phyloP scores from a whole-genome alignment of 2,329 filamentous ascomycete genomes.

The Alternaria infectoria region DNA sequence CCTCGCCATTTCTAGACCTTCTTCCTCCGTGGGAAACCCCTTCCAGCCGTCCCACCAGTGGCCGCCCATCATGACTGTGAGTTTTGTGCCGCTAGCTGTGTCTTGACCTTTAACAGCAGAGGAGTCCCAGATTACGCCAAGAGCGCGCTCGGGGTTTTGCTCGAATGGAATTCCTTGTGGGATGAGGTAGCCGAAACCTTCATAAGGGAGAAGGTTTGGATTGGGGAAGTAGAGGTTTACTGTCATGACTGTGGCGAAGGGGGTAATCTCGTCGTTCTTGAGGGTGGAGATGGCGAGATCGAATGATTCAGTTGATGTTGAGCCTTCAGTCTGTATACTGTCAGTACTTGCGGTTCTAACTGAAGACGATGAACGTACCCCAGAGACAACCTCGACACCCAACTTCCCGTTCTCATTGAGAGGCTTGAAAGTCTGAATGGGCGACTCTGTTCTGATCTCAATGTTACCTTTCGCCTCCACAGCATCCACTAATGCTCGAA shows the following conservation, averaged over 20 bases:
- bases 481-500: constrained; percentile 43
- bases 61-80: constrained; percentile 94
- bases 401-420: constrained; percentile 7
- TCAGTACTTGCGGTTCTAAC: constrained; percentile 11
- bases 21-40: constrained; percentile 67
- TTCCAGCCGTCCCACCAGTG: constrained; percentile 81
- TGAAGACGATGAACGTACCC: constrained; percentile 22
- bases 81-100: constrained; percentile 71
- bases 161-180: constrained; percentile 73
- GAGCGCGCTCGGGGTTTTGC: constrained; percentile 79
- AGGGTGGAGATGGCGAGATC: constrained; percentile 43
- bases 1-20: constrained; percentile 73
- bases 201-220: constrained; percentile 66
- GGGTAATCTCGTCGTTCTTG: constrained; percentile 57
- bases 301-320: constrained; percentile 26
- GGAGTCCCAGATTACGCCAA: constrained; percentile 93
- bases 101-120: constrained; percentile 67
- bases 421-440: constrained; percentile 29
- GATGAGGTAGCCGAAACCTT: constrained; percentile 91
- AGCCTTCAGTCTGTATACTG: constrained; percentile 14
- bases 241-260: constrained; percentile 83
- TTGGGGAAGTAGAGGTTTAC: constrained; percentile 86
- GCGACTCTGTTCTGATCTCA: constrained; percentile 47
- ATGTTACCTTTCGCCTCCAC: constrained; percentile 50
- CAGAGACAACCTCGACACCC: constrained; percentile 32